A percentile compares a stretch with the other conserved stretches of the same genome.
These are phyloP conservation scores for Penicillium longicatenatum DNA, from an alignment of 495 filamentous ascomycete genomes.

Conservation along the genomic window DNA sequence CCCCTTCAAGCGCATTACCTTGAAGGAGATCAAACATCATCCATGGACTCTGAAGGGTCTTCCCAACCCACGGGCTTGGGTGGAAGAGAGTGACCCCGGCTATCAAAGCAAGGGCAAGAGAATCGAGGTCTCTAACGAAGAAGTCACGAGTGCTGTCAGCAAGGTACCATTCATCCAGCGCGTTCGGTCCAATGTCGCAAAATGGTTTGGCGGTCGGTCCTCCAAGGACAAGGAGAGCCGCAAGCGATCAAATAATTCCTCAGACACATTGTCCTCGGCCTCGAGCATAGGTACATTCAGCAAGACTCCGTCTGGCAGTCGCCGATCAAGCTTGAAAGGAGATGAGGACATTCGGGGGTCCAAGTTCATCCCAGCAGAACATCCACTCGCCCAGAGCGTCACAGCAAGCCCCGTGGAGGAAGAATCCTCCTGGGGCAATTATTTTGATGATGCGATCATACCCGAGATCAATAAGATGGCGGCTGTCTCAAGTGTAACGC, in stretches of 20 bases:
- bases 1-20: conserved; percentile 79
- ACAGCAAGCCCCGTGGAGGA: conserved; percentile 68
- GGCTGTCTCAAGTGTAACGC: conserved; percentile 34
- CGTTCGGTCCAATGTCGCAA: conserved; percentile 52
- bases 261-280: conserved; percentile 35
- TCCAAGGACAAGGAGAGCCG: conserved; percentile 57
- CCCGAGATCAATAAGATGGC: conserved; percentile 39
- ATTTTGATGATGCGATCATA: conserved; percentile 31
- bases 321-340: conserved; percentile 68
- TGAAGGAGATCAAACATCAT: conserved; percentile 93
- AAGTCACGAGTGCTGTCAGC: conserved; percentile 87
- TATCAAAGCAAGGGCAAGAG: conserved; percentile 78
- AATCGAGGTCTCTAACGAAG: conserved; percentile 89
- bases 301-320: conserved; percentile 45
- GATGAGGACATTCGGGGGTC: conserved; percentile 58
- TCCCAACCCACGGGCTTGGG: conserved; percentile 72
- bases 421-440: conserved; percentile 41
- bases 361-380: conserved; percentile 59
- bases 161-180: conserved; percentile 84
- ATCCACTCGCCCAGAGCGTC: conserved; percentile 82
- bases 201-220: conserved; percentile 61
- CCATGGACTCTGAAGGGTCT: conserved; percentile 91
- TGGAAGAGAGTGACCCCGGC: conserved; percentile 90
- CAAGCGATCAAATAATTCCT: conserved; percentile 44
- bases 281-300: conserved; percentile 35